Conservation (phyloP, 75 land plant species). For the Pinus taeda region DNA sequence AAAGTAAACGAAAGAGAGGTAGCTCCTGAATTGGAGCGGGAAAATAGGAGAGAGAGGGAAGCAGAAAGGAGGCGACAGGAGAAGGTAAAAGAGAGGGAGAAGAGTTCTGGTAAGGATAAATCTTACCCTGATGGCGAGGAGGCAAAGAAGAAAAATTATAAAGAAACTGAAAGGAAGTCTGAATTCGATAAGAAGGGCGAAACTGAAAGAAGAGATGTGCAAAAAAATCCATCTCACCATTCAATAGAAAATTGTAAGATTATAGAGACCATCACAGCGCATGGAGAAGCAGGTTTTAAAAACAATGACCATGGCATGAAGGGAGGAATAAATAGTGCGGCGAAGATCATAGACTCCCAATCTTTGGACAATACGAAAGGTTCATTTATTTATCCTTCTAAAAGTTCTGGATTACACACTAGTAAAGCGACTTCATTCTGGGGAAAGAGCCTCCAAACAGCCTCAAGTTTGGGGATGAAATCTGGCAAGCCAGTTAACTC, state of each 20-base stretch:
- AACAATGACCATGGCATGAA: constrained; percentile 16
- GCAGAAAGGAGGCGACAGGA: constrained; percentile 70
- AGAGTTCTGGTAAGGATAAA: constrained; percentile 40
- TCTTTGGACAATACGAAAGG: constrained; percentile 52
- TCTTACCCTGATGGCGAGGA: constrained; percentile 61
- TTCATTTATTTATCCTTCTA: constrained; percentile 47
- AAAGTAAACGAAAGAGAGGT: constrained; percentile 40
- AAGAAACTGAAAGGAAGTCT: constrained; percentile 38
- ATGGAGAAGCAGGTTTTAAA: constrained; percentile 22
- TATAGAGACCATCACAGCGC: constrained; percentile 11
- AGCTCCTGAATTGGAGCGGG: constrained; percentile 45
- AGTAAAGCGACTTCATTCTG: constrained; percentile 39
- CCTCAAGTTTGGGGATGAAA: constrained; percentile 23
- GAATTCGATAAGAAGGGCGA: constrained; percentile 41
- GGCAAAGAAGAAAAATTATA: constrained; percentile 46
- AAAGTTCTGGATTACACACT: constrained; percentile 26
- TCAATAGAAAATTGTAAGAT: not conserved
- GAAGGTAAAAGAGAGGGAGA: constrained; percentile 72
- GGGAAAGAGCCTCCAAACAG: constrained; percentile 30
- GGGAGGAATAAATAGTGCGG: constrained; percentile 13
- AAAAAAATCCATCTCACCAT: constrained; percentile 10
- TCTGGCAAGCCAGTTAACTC: constrained; percentile 28
- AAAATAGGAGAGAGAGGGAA: constrained; percentile 53
- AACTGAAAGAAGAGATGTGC: constrained; percentile 30
- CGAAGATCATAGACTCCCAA: constrained; percentile 24